phyloP scores from a whole-genome alignment of 176 grass and related monocot genomes.

The Zoysia pacifica region DNA sequence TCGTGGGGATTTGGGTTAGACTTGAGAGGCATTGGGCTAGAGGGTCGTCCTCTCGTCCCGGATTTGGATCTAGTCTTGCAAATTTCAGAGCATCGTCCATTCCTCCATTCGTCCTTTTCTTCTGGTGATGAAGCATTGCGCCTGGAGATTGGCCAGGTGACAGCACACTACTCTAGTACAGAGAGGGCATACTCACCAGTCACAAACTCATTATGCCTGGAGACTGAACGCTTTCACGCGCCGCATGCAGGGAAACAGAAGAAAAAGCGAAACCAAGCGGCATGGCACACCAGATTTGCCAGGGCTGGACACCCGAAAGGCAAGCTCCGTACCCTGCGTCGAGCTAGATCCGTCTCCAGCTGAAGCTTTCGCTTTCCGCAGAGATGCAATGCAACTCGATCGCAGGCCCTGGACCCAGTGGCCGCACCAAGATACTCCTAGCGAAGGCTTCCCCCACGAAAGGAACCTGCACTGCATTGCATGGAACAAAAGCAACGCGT shows the following conservation, averaged over 20 bases:
- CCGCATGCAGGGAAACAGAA: too few species aligned
- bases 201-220: too few species aligned
- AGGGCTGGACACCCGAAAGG: constrained; percentile 8
- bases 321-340: not conserved
- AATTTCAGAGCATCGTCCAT: too few species aligned
- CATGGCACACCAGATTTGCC: not conserved
- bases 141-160: too few species aligned
- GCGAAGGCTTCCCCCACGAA: not conserved
- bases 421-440: not conserved
- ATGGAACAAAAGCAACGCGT: constrained; percentile 41
- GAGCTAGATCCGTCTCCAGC: not conserved
- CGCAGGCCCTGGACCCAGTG: not conserved
- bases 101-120: too few species aligned
- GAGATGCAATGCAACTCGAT: not conserved
- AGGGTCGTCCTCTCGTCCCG: too few species aligned
- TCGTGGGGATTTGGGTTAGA: too few species aligned
- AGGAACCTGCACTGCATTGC: not conserved
- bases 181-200: too few species aligned
- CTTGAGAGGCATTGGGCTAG: too few species aligned
- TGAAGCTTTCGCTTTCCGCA: constrained; percentile 35
- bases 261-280: not conserved
- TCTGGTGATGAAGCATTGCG: too few species aligned
- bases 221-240: not conserved
- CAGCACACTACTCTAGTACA: too few species aligned
- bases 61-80: too few species aligned